Conservation (phyloP, 1,139 yeast species). For the Pichia sp. region DNA sequence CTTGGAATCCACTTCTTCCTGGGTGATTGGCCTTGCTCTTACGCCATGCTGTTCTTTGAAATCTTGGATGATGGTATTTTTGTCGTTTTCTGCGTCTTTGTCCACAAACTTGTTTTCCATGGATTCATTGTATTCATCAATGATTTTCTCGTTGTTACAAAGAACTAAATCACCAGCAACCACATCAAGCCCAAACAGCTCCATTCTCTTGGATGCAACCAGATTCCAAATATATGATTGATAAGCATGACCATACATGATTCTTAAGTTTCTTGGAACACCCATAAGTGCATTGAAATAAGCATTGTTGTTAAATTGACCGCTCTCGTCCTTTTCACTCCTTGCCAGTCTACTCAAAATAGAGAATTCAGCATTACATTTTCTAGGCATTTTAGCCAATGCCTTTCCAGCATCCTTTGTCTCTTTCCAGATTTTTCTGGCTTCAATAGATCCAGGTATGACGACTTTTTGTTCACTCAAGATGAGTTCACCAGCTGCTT, state of each 20-base stretch:
- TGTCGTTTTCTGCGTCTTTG: slow-evolving; percentile 18
- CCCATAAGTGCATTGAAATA: slow-evolving; percentile 80
- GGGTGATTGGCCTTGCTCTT: slow-evolving; percentile 64
- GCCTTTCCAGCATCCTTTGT: slow-evolving; percentile 62
- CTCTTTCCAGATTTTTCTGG: slow-evolving; percentile 74
- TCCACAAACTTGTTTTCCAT: slow-evolving; percentile 10
- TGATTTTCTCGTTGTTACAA: slow-evolving; percentile 27
- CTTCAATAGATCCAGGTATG: slow-evolving; percentile 73
- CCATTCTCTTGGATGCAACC: slow-evolving; percentile 73
- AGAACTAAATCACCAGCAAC: slow-evolving; percentile 78
- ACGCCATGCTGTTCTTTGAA: slow-evolving; percentile 43
- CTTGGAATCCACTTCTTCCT: slow-evolving; percentile 57
- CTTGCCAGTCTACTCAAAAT: slow-evolving; percentile 52
- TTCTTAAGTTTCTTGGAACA: slow-evolving; percentile 83
- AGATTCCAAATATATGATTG: slow-evolving; percentile 93
- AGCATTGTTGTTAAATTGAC: slow-evolving; percentile 37
- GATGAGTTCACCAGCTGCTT: slow-evolving; percentile 67
- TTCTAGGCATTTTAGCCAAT: slow-evolving; percentile 69
- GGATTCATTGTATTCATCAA: slow-evolving; percentile 12
- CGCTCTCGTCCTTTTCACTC: slow-evolving; percentile 36
- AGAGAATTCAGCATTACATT: slow-evolving; percentile 78
- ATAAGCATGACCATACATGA: slow-evolving; percentile 96
- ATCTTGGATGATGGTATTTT: slow-evolving; percentile 56
- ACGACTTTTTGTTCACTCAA: slow-evolving; percentile 81
- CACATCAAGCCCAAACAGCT: slow-evolving; percentile 58